Conservation (phyloP, 805 yeast species). For the Alloascoidea hylecoeti region DNA sequence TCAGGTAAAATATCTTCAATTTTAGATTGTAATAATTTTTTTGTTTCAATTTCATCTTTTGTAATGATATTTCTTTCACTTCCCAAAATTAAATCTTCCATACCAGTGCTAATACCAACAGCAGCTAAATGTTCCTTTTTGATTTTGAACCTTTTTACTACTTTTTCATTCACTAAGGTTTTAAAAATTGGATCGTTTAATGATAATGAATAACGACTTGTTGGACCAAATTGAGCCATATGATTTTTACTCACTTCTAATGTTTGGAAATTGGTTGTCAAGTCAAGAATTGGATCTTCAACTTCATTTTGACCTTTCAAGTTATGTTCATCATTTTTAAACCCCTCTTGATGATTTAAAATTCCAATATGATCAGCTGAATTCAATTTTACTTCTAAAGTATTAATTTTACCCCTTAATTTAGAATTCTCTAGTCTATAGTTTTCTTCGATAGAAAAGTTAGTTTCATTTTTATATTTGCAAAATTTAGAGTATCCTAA, state of each 20-base stretch:
- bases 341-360: too few species aligned
- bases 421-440: background rate
- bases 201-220: background rate
- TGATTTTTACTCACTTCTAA: too few species aligned
- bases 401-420: background rate
- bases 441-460: background rate
- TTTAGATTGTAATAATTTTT: too few species aligned
- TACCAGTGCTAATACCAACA: too few species aligned
- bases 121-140: too few species aligned
- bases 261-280: background rate
- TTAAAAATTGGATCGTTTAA: background rate
- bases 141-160: too few species aligned
- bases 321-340: background rate
- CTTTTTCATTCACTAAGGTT: too few species aligned
- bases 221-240: background rate
- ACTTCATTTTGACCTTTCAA: too few species aligned
- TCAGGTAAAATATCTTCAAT: background rate
- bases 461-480: background rate
- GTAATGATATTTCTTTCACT: too few species aligned
- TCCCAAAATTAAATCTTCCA: too few species aligned
- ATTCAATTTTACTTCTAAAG: background rate
- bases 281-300: background rate
- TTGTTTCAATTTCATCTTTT: too few species aligned
- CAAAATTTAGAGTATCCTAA: background rate
- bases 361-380: too few species aligned